phyloP scores from a whole-genome alignment of 2,329 filamentous ascomycete species.

The Xylariales sp. region DNA sequence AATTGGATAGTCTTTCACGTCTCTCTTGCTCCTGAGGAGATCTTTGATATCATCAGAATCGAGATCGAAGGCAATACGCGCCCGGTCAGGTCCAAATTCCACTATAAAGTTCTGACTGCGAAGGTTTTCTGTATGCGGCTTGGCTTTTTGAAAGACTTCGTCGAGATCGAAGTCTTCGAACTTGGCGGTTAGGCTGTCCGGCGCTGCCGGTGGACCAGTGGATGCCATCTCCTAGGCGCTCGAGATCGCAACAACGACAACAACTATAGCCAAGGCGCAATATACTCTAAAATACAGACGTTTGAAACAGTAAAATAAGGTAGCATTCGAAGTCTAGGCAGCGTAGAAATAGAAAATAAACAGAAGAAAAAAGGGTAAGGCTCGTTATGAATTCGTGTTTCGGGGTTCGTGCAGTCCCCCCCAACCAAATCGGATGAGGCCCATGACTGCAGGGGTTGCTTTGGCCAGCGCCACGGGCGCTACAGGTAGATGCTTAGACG shows the following conservation, averaged over 20 bases:
- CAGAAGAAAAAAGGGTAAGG: not conserved
- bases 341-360: not conserved
- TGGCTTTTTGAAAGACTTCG: slow-evolving; percentile 58
- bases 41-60: slow-evolving; percentile 54
- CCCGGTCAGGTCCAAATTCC: slow-evolving; percentile 69
- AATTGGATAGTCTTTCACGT: slow-evolving; percentile 60
- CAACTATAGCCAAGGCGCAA: not conserved
- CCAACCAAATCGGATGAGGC: slow-evolving; percentile 19
- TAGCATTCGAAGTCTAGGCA: not conserved
- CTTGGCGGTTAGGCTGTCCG: slow-evolving; percentile 7
- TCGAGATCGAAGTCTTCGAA: slow-evolving; percentile 67
- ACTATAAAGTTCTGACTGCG: slow-evolving; percentile 70
- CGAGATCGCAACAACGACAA: not conserved
- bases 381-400: not conserved
- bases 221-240: slow-evolving; percentile 17
- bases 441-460: slow-evolving; percentile 29
- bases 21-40: slow-evolving; percentile 50
- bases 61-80: slow-evolving; percentile 68
- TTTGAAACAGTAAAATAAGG: not conserved
- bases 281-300: not conserved
- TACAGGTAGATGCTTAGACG: slow-evolving; percentile 25
- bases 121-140: slow-evolving; percentile 54
- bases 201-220: not conserved
- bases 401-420: slow-evolving; percentile 5
- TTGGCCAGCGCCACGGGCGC: slow-evolving; percentile 26